Base-by-base conservation (phyloP, 1,139 yeast species). In the Candida glucosophila region DNA sequence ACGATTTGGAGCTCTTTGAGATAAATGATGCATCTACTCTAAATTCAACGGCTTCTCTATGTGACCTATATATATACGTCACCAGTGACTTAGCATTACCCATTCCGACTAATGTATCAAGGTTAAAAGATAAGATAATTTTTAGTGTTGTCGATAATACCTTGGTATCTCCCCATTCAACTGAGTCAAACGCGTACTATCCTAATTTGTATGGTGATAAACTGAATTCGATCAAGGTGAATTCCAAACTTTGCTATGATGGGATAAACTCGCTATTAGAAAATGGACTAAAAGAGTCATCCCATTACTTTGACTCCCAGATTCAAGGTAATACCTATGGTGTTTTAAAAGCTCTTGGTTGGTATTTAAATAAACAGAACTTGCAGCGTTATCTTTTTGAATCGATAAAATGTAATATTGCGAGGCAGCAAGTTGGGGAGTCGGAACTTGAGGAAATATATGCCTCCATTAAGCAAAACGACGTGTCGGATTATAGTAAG, bases 61-160 rank as follows among this genome's bases (percentile, higher is more conserved):
- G 52, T 32, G 58, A 57, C 32, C 55, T 52, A 29, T 43, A 49
- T 25, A 42, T 64, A 5, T 41, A 46, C 30, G 53, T 63, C 7
- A 47, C 59, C 9, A 40, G 47, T 12, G 47, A 48, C 14, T 35
- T 59, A 6, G 27, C 40, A 4, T 32, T 29, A 18, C 25, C 36
- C 3, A 34, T 44, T 14, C 50, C 55, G 1, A 31, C 35, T 5
- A 32, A 32, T 3, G 33, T 45, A 12, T n/a, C n/a, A n/a, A n/a
- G n/a, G n/a, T n/a, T n/a, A n/a, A 41, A 42, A 19, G 43, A 46
- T 24, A 48, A 49, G 24, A 45, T 58, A 5, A 32, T 59, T 8
- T 34, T 59, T 13, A 55, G 59, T 1, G 42, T 64, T 1, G 48
- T 64, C n/a, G 72, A 65, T 33, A 64, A 62, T 34, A 26, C 37